Conservation (phyloP, 1,139 yeast species). For the Debaryomycetaceae sp. region DNA sequence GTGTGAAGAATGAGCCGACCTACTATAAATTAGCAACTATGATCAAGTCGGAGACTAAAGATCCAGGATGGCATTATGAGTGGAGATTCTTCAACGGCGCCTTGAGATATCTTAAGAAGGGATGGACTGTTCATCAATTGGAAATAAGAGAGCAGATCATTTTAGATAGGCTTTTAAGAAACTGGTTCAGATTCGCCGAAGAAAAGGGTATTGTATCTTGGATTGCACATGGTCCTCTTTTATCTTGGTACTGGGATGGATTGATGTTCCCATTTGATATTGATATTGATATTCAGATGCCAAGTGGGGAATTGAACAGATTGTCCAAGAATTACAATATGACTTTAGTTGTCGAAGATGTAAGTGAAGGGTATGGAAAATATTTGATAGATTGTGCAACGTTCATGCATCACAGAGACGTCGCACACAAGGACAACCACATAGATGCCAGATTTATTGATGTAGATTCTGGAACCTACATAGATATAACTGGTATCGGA, state of each 20-base stretch:
- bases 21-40: slow-evolving; percentile 36
- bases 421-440: slow-evolving; percentile 28
- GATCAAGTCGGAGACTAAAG: slow-evolving; percentile 22
- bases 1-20: slow-evolving; percentile 19
- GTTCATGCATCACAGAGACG: slow-evolving; percentile 28
- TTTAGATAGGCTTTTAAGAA: slow-evolving; percentile 28
- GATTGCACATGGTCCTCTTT: slow-evolving; percentile 51
- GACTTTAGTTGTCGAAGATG: slow-evolving; percentile 30
- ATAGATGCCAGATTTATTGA: slow-evolving; percentile 40
- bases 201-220: slow-evolving; percentile 40
- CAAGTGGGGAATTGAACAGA: slow-evolving; percentile 28
- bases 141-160: slow-evolving; percentile 28
- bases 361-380: slow-evolving; percentile 30
- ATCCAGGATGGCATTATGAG: slow-evolving; percentile 40
- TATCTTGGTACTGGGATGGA: slow-evolving; percentile 41
- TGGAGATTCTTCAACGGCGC: slow-evolving; percentile 39
- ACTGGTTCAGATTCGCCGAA: slow-evolving; percentile 34
- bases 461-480: slow-evolving; percentile 34
- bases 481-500: slow-evolving; percentile 35
- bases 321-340: slow-evolving; percentile 34
- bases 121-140: slow-evolving; percentile 21
- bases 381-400: slow-evolving; percentile 33
- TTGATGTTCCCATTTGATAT: slow-evolving; percentile 35
- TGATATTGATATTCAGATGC: slow-evolving; percentile 38
- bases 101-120: slow-evolving; percentile 17